Percentiles rank a stretch among this genome's conserved stretches.
Evolutionary conservation across 148 eudicot species (phyloP).

Genomic region (Silene latifolia): DNA sequence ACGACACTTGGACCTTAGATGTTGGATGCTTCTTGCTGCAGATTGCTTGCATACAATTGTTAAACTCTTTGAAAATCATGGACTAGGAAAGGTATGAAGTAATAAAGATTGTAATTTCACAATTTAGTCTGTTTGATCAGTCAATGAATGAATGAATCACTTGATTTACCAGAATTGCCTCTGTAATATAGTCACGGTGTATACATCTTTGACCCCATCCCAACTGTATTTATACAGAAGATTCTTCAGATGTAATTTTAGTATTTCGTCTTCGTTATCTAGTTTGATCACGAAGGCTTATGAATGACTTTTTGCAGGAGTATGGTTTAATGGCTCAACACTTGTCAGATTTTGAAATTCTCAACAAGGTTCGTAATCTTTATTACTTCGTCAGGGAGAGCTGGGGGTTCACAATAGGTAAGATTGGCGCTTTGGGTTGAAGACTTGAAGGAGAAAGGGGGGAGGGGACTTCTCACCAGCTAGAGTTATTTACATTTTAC

Average conservation of each 20-base stretch:
- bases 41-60: slow-evolving; percentile 74
- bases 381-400: neutral
- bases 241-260: neutral
- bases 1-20: slow-evolving; percentile 97
- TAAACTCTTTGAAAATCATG: slow-evolving; percentile 48
- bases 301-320: slow-evolving; percentile 48
- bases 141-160: neutral
- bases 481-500: neutral
- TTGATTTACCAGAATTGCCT: neutral
- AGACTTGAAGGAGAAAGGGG: neutral
- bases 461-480: neutral
- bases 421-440: neutral
- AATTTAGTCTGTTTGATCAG: slow-evolving; percentile 17
- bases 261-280: neutral
- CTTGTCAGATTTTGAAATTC: slow-evolving; percentile 75
- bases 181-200: neutral
- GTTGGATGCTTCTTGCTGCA: slow-evolving; percentile 99
- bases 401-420: neutral
- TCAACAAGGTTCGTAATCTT: slow-evolving; percentile 63
- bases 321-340: slow-evolving; percentile 53
- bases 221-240: neutral
- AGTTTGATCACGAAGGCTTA: slow-evolving; percentile 9
- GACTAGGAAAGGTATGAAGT: slow-evolving; percentile 51
- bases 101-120: neutral
- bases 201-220: neutral